phyloP scores from a whole-genome alignment of 2,329 filamentous ascomycete species.

The Talaromyces sp. region DNA sequence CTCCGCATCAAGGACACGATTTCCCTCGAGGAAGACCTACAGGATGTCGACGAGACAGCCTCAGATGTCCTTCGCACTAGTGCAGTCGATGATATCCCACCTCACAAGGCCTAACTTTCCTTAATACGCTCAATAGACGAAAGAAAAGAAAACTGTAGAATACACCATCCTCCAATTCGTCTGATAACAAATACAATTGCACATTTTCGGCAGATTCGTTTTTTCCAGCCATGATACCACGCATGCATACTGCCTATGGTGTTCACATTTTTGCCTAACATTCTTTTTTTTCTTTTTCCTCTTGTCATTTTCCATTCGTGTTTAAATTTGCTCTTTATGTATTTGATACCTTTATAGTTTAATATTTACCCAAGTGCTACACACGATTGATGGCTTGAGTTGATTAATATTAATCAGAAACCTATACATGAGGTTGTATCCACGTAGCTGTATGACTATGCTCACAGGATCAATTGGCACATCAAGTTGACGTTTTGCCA shows the following conservation, averaged over 20 bases:
- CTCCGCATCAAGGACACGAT: slow-evolving; percentile 71
- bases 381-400: not conserved
- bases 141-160: not conserved
- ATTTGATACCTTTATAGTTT: not conserved
- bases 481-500: no score
- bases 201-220: not conserved
- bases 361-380: not conserved
- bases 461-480: no score
- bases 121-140: not conserved
- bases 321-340: not conserved
- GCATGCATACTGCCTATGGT: not conserved
- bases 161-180: not conserved
- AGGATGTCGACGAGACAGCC: slow-evolving; percentile 73
- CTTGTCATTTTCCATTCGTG: not conserved
- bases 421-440: not conserved
- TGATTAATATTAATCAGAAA: not conserved
- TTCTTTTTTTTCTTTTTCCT: not conserved
- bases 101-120: not conserved
- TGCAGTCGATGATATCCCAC: not conserved
- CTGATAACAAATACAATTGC: not conserved
- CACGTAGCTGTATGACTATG: no score
- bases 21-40: slow-evolving; percentile 69
- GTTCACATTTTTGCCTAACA: not conserved
- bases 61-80: slow-evolving; percentile 55
- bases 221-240: not conserved